Evolutionary conservation across 2,329 filamentous ascomycete genomes (phyloP), one percentile per base, ranked within the genome.

Genomic region (Hypoxylon rubiginosum): DNA sequence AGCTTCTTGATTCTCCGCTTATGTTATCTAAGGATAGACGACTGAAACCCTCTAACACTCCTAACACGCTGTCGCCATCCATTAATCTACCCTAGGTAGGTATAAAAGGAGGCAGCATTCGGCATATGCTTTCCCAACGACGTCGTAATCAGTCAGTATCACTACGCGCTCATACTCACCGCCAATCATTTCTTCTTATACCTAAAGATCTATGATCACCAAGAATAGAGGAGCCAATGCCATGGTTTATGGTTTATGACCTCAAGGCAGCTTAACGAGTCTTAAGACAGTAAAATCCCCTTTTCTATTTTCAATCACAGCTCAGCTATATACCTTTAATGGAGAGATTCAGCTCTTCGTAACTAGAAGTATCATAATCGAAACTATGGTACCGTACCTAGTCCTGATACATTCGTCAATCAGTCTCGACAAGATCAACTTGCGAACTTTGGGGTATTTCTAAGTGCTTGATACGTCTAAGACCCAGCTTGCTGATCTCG

Each of bases 401-500:
- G 21, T 32, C 32, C 46, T 34, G 39, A 15, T 57, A 39, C 26
- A 41, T 48, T 50, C 17, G 17, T 19, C 46, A 36, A 50, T 46
- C 49, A 21, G n/a, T 45, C 24, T 61, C 54, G 28, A 11, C 3
- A 41, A 60, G n/a, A 21, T 19, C 30, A 39, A 43, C n/a, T 11
- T 28, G 15, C 32, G 36, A 19, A 28, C 13, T 36, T 57, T 34
- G 30, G 36, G 34, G 58, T 10, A 34, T 46, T 21, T 11, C 32
- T 34, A 19, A 17, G 54, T 56, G 17, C 53, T 56, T 41, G 21
- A n/a, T 17, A 28, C 32, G 26, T 65, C 41, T 39, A 34, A 39
- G 41, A 52, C 39, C 56, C 19, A 56, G 48, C 21, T 58, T 24
- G 26, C 28, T 45, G 2, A 28, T 62, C 54, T 58, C n/a, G 11